Conservation (phyloP, 495 filamentous ascomycete genomes). For the Xylaria grammica region DNA sequence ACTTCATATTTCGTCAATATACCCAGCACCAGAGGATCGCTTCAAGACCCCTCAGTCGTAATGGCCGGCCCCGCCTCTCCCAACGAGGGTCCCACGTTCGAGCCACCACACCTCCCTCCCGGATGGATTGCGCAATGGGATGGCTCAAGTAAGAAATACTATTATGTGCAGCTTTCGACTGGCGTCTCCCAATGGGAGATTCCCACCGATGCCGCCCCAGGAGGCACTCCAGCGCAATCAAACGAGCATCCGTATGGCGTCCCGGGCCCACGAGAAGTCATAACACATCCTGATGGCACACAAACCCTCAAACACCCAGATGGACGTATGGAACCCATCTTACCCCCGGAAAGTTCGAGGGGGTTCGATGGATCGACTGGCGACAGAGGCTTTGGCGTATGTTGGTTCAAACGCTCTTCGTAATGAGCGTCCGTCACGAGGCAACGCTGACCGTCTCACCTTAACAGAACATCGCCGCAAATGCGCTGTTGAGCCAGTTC, state of each 20-base stretch:
- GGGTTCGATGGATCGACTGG: slow-evolving; percentile 41
- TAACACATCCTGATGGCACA: slow-evolving; percentile 58
- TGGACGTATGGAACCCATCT: slow-evolving; percentile 55
- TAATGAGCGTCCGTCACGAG: slow-evolving; percentile 4
- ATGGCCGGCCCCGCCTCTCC: slow-evolving; percentile 61
- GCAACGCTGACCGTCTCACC: slow-evolving; percentile 18
- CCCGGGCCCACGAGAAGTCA: slow-evolving; percentile 50
- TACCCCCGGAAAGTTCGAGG: slow-evolving; percentile 43
- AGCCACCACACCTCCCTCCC: slow-evolving; percentile 70
- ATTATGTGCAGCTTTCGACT: slow-evolving; percentile 78
- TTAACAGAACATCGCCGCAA: slow-evolving; percentile 38
- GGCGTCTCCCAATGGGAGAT: slow-evolving; percentile 80
- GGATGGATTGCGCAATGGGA: slow-evolving; percentile 90
- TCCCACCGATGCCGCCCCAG: slow-evolving; percentile 67
- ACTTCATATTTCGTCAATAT: not conserved
- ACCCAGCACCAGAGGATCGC: not conserved
- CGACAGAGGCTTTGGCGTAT: slow-evolving; percentile 54
- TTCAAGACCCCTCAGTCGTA: slow-evolving; percentile 29
- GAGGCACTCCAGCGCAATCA: slow-evolving; percentile 52
- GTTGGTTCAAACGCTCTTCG: slow-evolving; percentile 27
- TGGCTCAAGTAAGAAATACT: slow-evolving; percentile 72
- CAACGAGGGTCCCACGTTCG: slow-evolving; percentile 71
- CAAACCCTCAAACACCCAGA: slow-evolving; percentile 56
- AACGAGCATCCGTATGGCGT: slow-evolving; percentile 59
- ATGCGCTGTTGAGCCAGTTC: slow-evolving; percentile 36